Conservation (phyloP, 768 basidiomycete genomes). For the Tylopilus sp. region DNA sequence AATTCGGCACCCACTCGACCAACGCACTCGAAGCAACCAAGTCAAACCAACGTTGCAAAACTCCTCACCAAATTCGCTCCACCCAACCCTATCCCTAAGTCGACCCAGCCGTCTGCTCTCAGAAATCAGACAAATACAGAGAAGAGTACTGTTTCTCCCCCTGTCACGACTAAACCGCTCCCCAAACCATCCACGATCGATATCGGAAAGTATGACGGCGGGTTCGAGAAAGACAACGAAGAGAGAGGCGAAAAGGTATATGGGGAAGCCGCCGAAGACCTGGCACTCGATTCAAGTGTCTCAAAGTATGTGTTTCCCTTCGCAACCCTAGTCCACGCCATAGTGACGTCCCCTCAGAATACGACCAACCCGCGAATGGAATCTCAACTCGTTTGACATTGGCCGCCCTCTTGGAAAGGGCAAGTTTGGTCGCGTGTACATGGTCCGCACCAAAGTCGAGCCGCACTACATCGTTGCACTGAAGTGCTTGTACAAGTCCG, state of each 20-base stretch:
- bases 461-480: conserved; percentile 94
- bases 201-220: conserved; percentile 94
- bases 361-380: conserved; percentile 81
- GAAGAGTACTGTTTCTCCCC: conserved; percentile 27
- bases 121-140: conserved; percentile 36
- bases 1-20: conserved; percentile 28
- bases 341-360: conserved; percentile 37
- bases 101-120: conserved; percentile 39
- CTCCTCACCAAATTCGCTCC: conserved; percentile 72
- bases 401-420: conserved; percentile 97
- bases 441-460: conserved; percentile 87
- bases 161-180: conserved; percentile 17
- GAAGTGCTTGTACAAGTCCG: conserved; percentile 95
- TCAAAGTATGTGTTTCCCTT: conserved; percentile 56
- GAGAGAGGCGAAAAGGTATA: conserved; percentile 70
- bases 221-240: conserved; percentile 86
- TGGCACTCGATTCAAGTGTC: conserved; percentile 83
- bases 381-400: conserved; percentile 84
- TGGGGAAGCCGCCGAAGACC: conserved; percentile 73
- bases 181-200: conserved; percentile 43
- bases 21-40: conserved; percentile 49
- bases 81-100: conserved; percentile 44
- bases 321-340: background rate
- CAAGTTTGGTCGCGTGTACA: conserved; percentile 98
- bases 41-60: conserved; percentile 62